phyloP scores from a whole-genome alignment of 2,329 filamentous ascomycete genomes.

The Ploettnerulaceae sp. region DNA sequence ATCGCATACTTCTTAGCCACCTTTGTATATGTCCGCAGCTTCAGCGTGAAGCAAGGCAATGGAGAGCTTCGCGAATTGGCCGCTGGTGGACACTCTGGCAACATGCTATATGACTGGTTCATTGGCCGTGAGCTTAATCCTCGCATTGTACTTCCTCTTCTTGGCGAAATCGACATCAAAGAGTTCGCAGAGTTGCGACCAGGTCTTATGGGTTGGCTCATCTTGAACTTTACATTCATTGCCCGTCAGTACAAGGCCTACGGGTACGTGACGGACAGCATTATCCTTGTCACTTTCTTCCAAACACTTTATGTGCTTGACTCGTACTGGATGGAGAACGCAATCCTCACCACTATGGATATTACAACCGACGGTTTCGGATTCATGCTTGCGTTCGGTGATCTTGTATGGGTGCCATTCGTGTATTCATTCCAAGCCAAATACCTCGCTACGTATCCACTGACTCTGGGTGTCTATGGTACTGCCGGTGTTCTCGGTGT shows the following conservation, averaged over 20 bases:
- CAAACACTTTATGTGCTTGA: slow-evolving; percentile 84
- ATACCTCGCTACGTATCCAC: slow-evolving; percentile 78
- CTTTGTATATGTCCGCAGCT: slow-evolving; percentile 78
- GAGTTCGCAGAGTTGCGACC: slow-evolving; percentile 86
- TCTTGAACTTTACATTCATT: slow-evolving; percentile 78
- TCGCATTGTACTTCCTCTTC: slow-evolving; percentile 68
- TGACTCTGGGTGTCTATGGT: slow-evolving; percentile 67
- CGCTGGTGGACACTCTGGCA: slow-evolving; percentile 74
- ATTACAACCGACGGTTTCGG: slow-evolving; percentile 91
- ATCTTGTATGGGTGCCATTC: slow-evolving; percentile 90
- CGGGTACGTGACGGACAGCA: slow-evolving; percentile 80
- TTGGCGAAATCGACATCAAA: slow-evolving; percentile 88
- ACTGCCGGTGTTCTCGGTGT: slow-evolving; percentile 61
- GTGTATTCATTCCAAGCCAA: slow-evolving; percentile 79
- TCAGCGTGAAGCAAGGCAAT: slow-evolving; percentile 73
- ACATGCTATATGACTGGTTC: slow-evolving; percentile 91
- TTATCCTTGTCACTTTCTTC: slow-evolving; percentile 70
- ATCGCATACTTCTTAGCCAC: slow-evolving; percentile 68
- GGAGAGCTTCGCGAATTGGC: slow-evolving; percentile 71
- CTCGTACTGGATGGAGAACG: slow-evolving; percentile 78
- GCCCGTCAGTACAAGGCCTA: slow-evolving; percentile 84
- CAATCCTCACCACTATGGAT: slow-evolving; percentile 90
- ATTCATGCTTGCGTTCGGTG: slow-evolving; percentile 90
- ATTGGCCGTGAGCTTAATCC: slow-evolving; percentile 95
- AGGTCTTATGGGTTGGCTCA: slow-evolving; percentile 82